A percentile compares a stretch with the other conserved stretches of the same genome.
phyloP scores from a whole-genome alignment of 441 rosid species.

The Euphorbia neoarborescens region DNA sequence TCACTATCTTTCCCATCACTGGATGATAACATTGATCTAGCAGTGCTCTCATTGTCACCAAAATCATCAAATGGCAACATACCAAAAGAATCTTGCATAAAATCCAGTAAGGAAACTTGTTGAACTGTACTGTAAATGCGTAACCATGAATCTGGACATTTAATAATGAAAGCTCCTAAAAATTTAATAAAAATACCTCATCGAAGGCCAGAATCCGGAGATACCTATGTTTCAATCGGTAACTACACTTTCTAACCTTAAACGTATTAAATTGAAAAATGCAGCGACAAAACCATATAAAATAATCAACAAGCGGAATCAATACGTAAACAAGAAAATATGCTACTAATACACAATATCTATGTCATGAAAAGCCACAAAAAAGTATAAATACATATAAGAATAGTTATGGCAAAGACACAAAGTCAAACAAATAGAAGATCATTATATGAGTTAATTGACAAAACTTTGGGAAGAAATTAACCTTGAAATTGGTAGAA shows the following conservation, averaged over 20 bases:
- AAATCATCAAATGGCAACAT: slow-evolving; percentile 43
- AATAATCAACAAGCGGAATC: neutral
- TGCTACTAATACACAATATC: neutral
- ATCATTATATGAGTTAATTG: neutral
- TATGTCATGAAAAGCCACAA: neutral
- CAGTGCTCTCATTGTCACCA: slow-evolving; percentile 31
- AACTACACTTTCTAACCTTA: slow-evolving; percentile 24
- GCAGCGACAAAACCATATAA: neutral
- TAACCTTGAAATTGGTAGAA: slow-evolving; percentile 14
- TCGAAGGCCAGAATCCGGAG: slow-evolving; percentile 39
- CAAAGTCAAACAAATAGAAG: neutral
- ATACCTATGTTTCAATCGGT: slow-evolving; percentile 21
- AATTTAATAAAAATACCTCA: slow-evolving; percentile 49
- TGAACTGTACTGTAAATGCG: neutral
- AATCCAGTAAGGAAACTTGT: neutral
- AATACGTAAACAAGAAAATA: neutral
- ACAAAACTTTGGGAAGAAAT: neutral
- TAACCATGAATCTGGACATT: too few relatives aligned
- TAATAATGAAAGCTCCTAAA: too few relatives aligned
- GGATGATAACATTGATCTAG: slow-evolving; percentile 41
- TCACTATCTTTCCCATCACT: slow-evolving; percentile 85
- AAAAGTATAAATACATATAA: neutral
- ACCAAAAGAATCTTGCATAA: slow-evolving; percentile 40
- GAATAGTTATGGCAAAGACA: neutral
- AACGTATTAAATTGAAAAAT: slow-evolving; percentile 31